Percentiles rank a stretch among this genome's conserved stretches.
Evolutionary conservation across 139 green algal genomes (phyloP).

Genomic region (Spirogloea muscicola): DNA sequence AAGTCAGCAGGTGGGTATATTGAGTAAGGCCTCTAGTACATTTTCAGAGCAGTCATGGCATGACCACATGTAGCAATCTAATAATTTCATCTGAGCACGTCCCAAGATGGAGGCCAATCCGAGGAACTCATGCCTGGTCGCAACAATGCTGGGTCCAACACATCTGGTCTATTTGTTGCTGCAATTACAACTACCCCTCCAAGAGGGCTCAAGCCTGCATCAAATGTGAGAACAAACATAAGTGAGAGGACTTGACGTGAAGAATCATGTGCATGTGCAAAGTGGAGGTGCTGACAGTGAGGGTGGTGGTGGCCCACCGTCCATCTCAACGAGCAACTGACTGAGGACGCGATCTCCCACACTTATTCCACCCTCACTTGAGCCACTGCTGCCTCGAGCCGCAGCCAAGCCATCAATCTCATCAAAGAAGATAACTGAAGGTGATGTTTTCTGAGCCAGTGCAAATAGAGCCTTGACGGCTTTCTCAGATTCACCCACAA

Average conservation of each 20-base stretch:
- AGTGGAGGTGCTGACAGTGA: too few relatives aligned
- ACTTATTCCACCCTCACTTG: conserved; percentile 14
- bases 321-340: conserved; percentile 88
- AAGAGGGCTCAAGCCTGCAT: conserved; percentile 25
- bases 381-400: conserved; percentile 24
- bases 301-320: too few relatives aligned
- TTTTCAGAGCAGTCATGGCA: too few relatives aligned
- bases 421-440: conserved; percentile 70
- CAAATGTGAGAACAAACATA: too few relatives aligned
- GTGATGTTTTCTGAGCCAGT: conserved; percentile 52
- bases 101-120: too few relatives aligned
- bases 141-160: conserved; percentile 67
- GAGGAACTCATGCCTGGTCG: too few relatives aligned
- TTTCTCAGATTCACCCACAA: conserved; percentile 69
- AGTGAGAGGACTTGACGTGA: too few relatives aligned
- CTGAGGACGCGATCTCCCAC: conserved; percentile 67
- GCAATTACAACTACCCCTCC: conserved; percentile 58
- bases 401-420: conserved; percentile 59
- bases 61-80: too few relatives aligned
- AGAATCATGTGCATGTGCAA: too few relatives aligned
- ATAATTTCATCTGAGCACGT: too few relatives aligned
- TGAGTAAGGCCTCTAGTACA: too few relatives aligned
- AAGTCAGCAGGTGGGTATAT: too few relatives aligned
- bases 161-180: conserved; percentile 70
- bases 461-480: conserved; percentile 60